These are phyloP conservation scores for Spathaspora passalidarum DNA, from an alignment of 805 yeast species.

Conservation along the genomic window DNA sequence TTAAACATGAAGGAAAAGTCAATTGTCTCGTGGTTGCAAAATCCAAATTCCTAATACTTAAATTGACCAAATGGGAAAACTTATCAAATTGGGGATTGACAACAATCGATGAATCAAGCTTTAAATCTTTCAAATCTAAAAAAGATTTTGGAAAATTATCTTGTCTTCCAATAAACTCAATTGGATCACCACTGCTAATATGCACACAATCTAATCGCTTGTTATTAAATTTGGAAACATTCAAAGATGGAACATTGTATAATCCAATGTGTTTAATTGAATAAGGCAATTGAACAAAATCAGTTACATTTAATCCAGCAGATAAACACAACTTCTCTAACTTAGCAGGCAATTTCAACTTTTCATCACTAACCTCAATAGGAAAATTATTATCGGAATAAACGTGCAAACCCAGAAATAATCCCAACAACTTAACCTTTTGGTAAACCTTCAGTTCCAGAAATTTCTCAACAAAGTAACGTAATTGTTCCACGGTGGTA, in stretches of 20 bases:
- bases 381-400: conserved; percentile 2
- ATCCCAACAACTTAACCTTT: conserved; percentile 8
- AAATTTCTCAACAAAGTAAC: conserved; percentile 4
- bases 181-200: conserved; percentile 3
- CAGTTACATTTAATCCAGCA: conserved; percentile 5
- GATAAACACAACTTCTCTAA: conserved; percentile 7
- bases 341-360: conserved; percentile 5
- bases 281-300: conserved; percentile 6
- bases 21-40: conserved; percentile 6
- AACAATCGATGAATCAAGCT: conserved; percentile 8
- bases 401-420: conserved; percentile 8
- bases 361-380: not conserved
- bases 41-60: conserved; percentile 5
- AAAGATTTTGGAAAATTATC: conserved; percentile 9
- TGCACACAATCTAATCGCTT: conserved; percentile 5
- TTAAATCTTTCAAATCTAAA: conserved; percentile 7
- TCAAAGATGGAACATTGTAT: conserved; percentile 2
- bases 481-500: conserved; percentile 2
- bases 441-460: conserved; percentile 2
- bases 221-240: conserved; percentile 7
- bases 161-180: conserved; percentile 6
- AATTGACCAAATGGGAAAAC: conserved; percentile 1
- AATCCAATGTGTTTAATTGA: conserved; percentile 6
- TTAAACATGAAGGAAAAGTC: conserved; percentile 3
- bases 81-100: conserved; percentile 7